phyloP scores from a whole-genome alignment of 495 filamentous ascomycete species.

The Venustampulla echinocandica region DNA sequence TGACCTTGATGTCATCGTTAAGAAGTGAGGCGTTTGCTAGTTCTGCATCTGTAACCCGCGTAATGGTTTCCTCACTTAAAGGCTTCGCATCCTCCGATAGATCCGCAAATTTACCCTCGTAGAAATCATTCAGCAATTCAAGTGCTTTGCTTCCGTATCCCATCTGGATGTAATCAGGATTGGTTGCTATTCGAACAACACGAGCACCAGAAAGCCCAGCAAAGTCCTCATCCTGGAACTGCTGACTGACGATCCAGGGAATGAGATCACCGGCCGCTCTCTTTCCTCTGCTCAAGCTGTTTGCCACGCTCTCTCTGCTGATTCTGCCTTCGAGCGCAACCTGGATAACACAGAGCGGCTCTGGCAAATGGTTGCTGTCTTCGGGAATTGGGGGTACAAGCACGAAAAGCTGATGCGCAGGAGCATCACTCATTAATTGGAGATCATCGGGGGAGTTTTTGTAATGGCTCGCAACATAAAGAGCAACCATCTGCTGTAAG shows the following conservation, averaged over 20 bases:
- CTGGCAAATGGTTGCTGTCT: slow-evolving; percentile 67
- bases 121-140: slow-evolving; percentile 81
- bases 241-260: slow-evolving; percentile 95
- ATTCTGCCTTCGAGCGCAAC: slow-evolving; percentile 92
- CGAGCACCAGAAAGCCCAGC: slow-evolving; percentile 87
- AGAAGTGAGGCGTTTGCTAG: slow-evolving; percentile 68
- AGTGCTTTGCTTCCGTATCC: slow-evolving; percentile 89
- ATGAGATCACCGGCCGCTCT: slow-evolving; percentile 92
- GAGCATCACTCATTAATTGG: slow-evolving; percentile 95
- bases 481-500: slow-evolving; percentile 93
- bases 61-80: slow-evolving; percentile 51
- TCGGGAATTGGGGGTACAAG: slow-evolving; percentile 82
- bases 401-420: slow-evolving; percentile 93
- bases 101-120: slow-evolving; percentile 84
- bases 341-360: slow-evolving; percentile 92
- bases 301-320: slow-evolving; percentile 83
- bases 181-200: slow-evolving; percentile 90
- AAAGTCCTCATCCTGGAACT: slow-evolving; percentile 97
- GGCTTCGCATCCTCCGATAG: slow-evolving; percentile 53
- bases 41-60: slow-evolving; percentile 77
- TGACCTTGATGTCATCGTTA: slow-evolving; percentile 79
- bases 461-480: slow-evolving; percentile 97
- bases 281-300: slow-evolving; percentile 79
- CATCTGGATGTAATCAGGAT: slow-evolving; percentile 85
- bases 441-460: slow-evolving; percentile 98